Percentiles rank a stretch among this genome's conserved stretches.
Conservation (phyloP, 495 filamentous ascomycete genomes). For the Aspergillus sparsus region DNA sequence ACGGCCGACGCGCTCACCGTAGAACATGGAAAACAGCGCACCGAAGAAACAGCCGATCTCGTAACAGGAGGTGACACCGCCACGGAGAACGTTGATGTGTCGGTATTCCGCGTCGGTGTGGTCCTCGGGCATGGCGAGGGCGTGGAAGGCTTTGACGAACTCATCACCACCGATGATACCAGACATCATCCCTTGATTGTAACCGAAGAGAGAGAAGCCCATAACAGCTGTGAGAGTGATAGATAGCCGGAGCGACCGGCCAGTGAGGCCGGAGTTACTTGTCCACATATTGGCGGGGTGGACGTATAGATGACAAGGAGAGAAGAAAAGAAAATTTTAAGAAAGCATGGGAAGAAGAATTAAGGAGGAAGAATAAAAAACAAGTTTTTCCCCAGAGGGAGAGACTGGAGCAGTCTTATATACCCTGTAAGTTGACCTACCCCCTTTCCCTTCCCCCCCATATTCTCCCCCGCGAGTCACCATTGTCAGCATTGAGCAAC, state of each 20-base stretch:
- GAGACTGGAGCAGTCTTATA: not conserved
- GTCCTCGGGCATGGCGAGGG: conserved; percentile 45
- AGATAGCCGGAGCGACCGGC: conserved; percentile 36
- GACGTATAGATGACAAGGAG: not conserved
- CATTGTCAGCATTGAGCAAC: not conserved
- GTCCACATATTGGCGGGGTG: conserved; percentile 41
- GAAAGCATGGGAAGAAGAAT: not conserved
- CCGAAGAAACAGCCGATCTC: conserved; percentile 76
- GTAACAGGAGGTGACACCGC: conserved; percentile 78
- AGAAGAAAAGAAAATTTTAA: not conserved
- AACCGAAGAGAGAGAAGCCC: conserved; percentile 74
- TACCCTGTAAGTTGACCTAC: not conserved
- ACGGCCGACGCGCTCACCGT: conserved; percentile 69
- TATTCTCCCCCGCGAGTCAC: not conserved
- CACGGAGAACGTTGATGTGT: conserved; percentile 69
- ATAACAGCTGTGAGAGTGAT: conserved; percentile 50
- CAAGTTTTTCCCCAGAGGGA: not conserved
- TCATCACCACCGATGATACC: conserved; percentile 71
- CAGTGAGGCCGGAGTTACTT: conserved; percentile 37
- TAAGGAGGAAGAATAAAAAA: not conserved
- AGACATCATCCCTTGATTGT: conserved; percentile 73
- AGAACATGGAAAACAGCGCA: conserved; percentile 67
- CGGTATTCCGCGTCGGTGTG: conserved; percentile 10
- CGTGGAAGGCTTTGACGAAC: conserved; percentile 67
- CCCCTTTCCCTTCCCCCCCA: not conserved